Evolutionary conservation across 495 filamentous ascomycete genomes (phyloP).

Genomic region (Corynascus novoguineensis): DNA sequence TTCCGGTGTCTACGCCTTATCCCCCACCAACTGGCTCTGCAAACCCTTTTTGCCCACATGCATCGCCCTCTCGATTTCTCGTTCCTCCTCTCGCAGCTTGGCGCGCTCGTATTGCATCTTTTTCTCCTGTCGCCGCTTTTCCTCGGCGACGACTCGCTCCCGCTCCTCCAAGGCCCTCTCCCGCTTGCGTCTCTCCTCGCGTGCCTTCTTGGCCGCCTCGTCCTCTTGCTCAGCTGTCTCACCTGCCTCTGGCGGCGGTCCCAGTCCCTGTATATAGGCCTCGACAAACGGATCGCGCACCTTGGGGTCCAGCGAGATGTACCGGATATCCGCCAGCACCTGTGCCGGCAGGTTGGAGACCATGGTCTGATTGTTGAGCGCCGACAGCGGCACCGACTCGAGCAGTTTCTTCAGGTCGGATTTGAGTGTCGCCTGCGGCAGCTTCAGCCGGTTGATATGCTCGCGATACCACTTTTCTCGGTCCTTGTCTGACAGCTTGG

Average conservation of each 20-base stretch:
- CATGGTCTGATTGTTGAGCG: constrained; percentile 61
- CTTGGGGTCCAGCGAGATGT: constrained; percentile 66
- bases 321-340: constrained; percentile 72
- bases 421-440: constrained; percentile 67
- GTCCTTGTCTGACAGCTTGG: constrained; percentile 74
- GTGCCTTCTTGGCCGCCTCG: constrained; percentile 55
- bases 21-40: constrained; percentile 50
- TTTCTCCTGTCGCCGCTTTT: constrained; percentile 62
- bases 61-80: constrained; percentile 75
- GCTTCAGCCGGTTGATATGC: constrained; percentile 70
- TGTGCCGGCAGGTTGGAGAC: constrained; percentile 59
- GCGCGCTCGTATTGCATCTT: constrained; percentile 62
- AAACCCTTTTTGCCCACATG: constrained; percentile 66
- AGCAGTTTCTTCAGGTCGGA: constrained; percentile 74
- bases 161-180: constrained; percentile 72
- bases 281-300: constrained; percentile 69
- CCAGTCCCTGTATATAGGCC: constrained; percentile 67
- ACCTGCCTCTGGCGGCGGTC: constrained; percentile 52
- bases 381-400: constrained; percentile 57
- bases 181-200: constrained; percentile 58
- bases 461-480: constrained; percentile 89
- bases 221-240: constrained; percentile 50
- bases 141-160: constrained; percentile 65
- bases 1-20: neutral
- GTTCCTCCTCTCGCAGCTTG: constrained; percentile 66